Conservation (phyloP, 768 basidiomycete genomes). For the Suillus bovinus region DNA sequence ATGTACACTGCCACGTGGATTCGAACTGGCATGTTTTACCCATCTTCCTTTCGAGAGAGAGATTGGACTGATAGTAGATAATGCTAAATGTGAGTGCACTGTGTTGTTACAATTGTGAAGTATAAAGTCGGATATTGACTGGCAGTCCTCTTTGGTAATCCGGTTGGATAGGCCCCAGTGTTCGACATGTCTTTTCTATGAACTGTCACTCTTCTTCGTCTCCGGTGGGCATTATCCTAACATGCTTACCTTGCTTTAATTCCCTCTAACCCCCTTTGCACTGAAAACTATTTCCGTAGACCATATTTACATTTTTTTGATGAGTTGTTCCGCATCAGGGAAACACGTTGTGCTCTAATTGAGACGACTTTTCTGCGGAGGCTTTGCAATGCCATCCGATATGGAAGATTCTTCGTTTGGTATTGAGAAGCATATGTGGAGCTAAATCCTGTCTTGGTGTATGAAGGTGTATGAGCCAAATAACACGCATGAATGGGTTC, state of each 20-base stretch:
- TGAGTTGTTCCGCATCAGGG: not conserved
- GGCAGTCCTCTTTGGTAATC: not conserved
- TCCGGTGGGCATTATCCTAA: not conserved
- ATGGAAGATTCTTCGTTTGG: not conserved
- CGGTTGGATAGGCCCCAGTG: not conserved
- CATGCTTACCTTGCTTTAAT: not conserved
- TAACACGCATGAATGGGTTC: not conserved
- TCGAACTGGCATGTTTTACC: not conserved
- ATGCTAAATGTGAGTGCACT: not conserved
- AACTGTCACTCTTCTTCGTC: not conserved
- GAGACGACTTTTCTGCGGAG: not conserved
- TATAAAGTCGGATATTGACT: not conserved
- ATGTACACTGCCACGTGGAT: not conserved
- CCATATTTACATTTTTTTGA: not conserved
- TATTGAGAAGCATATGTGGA: too few relatives aligned
- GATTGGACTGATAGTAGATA: not conserved
- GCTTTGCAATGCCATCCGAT: not conserved
- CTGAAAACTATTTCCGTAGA: not conserved
- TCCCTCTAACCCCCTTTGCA: not conserved
- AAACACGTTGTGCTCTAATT: not conserved
- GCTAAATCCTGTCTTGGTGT: not conserved
- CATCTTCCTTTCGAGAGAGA: not conserved
- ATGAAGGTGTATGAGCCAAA: not conserved
- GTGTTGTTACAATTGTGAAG: not conserved
- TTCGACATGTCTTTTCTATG: not conserved